These are phyloP conservation scores for Serendipita indica DNA, from an alignment of 768 basidiomycete genomes.

Conservation along the genomic window DNA sequence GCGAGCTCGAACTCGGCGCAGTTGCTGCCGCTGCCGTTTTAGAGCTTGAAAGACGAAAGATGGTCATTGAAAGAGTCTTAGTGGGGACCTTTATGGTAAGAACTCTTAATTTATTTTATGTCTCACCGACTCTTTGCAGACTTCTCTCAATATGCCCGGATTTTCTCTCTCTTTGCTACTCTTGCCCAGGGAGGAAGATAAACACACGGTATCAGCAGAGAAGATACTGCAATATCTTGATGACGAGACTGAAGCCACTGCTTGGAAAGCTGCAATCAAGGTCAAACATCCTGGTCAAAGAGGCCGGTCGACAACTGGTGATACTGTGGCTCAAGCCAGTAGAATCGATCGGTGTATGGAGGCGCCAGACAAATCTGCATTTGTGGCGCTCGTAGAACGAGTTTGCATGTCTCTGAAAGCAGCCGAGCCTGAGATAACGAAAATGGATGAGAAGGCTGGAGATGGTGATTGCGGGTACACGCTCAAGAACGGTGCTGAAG, in stretches of 20 bases:
- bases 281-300: not conserved
- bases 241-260: slow-evolving; percentile 50
- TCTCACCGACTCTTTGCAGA: slow-evolving; percentile 30
- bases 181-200: slow-evolving; percentile 38
- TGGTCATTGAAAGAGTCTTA: slow-evolving; percentile 47
- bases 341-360: not conserved
- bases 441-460: slow-evolving; percentile 81
- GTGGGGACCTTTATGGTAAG: slow-evolving; percentile 77
- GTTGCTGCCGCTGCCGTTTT: slow-evolving; percentile 38
- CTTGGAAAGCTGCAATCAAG: slow-evolving; percentile 64
- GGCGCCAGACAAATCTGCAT: slow-evolving; percentile 21
- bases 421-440: slow-evolving; percentile 81
- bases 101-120: slow-evolving; percentile 10
- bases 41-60: slow-evolving; percentile 39
- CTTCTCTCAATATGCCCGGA: slow-evolving; percentile 85
- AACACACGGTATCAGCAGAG: slow-evolving; percentile 22
- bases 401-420: slow-evolving; percentile 53
- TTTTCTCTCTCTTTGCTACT: slow-evolving; percentile 74
- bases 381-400: slow-evolving; percentile 38
- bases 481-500: slow-evolving; percentile 59
- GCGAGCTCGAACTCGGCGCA: slow-evolving; percentile 64
- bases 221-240: slow-evolving; percentile 55
- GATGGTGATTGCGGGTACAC: slow-evolving; percentile 72
- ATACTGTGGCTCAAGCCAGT: not conserved
- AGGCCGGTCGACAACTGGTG: no score